Base-by-base conservation (phyloP, 2,329 filamentous ascomycete genomes). In the Botryotinia calthae region DNA sequence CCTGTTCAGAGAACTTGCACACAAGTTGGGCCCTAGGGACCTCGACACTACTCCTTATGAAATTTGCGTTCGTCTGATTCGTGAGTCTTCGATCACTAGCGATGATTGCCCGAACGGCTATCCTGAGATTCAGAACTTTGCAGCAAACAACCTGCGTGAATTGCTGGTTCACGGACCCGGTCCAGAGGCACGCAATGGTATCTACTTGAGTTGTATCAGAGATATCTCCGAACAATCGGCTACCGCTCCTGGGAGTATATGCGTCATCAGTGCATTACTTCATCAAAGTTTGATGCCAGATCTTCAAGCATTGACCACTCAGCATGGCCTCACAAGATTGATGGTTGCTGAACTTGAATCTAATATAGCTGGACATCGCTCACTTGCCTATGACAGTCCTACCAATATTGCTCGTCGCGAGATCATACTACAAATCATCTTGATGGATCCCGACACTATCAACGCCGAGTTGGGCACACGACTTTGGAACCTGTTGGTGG, bases 401-500 rank as follows among this genome's bases (percentile, higher is more conserved):
- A 83, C 82, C 74, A 90, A 85, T 76, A 80, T 78, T 76, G 88
- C 84, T 73, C 90, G 85, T 73, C 88, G 86, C 75, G 89, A 87
- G 70, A 86, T 89, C 62, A 86, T 89, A 70, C 83, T 82, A 71
- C 83, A 82, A 61, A 85, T 94, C 54, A 87, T 95, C 48, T 82
- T 84, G 48, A 83, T 89, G 69, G 87, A 88, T n/a, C 86, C 91
- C 1, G 83, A 86, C 14, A 87, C 88, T 0, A 87, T 97, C 64
- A 86, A 88, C 0, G 79, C 84, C 4, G 87, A 91, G 1, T 84
- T 93, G 6, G 90, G 91, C 25, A 83, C 85, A 59, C 84, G 84
- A 20, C 85, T 97, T 2, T 97, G 93, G 93, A 85, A 91, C 72
- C 84, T 91, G 56, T 84, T 96, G 40, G 89, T 97, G 65, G 92